These are phyloP conservation scores for Cadophora sp. DNA, from an alignment of 2,329 filamentous ascomycete genomes.

Conservation along the genomic window DNA sequence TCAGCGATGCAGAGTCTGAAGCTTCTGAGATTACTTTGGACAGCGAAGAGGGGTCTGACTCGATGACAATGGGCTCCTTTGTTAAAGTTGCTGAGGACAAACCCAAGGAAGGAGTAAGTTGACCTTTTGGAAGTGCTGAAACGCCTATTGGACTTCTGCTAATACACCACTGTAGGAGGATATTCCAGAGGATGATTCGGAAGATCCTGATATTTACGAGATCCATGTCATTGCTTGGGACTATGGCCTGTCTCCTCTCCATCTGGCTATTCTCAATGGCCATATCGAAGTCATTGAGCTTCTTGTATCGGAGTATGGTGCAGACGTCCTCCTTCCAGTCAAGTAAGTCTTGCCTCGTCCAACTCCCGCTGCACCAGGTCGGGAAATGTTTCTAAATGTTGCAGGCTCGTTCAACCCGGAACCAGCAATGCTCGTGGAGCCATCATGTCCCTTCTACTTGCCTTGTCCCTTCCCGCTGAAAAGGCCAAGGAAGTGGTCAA, in stretches of 20 bases:
- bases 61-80: conserved; percentile 73
- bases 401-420: conserved; percentile 30
- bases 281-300: conserved; percentile 72
- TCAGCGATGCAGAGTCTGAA: conserved; percentile 49
- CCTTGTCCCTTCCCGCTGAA: conserved; percentile 66
- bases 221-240: conserved; percentile 85
- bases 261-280: conserved; percentile 78
- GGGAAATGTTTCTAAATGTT: background rate
- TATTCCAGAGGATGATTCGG: conserved; percentile 61
- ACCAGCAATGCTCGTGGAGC: conserved; percentile 56
- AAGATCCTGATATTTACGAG: conserved; percentile 81
- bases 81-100: conserved; percentile 65
- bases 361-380: background rate
- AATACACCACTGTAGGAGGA: conserved; percentile 52
- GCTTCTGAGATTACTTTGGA: conserved; percentile 41
- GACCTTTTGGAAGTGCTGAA: background rate
- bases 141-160: background rate
- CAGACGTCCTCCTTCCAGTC: conserved; percentile 77
- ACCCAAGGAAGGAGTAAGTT: conserved; percentile 58
- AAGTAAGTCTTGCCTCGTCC: conserved; percentile 51
- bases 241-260: conserved; percentile 73
- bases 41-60: conserved; percentile 46
- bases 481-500: conserved; percentile 70
- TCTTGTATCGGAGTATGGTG: conserved; percentile 76
- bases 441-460: conserved; percentile 74